These are phyloP conservation scores for Cladosporium colombiae DNA, from an alignment of 2,329 filamentous ascomycete species.

Conservation along the genomic window DNA sequence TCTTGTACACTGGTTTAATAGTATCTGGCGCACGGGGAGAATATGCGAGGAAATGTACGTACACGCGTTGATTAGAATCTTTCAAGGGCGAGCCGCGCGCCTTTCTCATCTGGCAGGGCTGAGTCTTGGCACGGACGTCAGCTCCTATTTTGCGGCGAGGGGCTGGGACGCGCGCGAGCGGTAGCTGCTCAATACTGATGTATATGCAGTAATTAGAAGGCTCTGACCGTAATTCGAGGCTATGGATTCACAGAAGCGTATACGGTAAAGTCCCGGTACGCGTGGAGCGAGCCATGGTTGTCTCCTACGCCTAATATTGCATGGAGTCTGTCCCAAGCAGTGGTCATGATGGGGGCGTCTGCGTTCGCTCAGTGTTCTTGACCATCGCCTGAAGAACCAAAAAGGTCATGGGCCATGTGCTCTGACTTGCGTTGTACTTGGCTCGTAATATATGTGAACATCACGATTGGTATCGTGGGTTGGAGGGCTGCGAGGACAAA, in stretches of 20 bases:
- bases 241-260: not conserved
- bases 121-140: slow-evolving; percentile 10
- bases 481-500: not conserved
- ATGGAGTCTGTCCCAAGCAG: not conserved
- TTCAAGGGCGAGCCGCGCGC: not conserved
- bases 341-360: not conserved
- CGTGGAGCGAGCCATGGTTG: not conserved
- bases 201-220: not conserved
- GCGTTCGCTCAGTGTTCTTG: too few species aligned
- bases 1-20: not conserved
- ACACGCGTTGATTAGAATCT: not conserved
- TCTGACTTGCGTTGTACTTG: not conserved
- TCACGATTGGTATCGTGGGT: not conserved
- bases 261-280: not conserved
- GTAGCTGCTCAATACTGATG: not conserved
- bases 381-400: too few species aligned
- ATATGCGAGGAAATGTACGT: not conserved
- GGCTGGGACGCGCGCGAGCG: not conserved
- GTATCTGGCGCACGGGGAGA: not conserved
- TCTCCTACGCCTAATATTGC: not conserved
- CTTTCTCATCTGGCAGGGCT: not conserved
- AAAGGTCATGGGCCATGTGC: too few species aligned
- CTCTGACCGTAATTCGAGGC: not conserved
- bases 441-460: not conserved
- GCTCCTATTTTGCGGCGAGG: not conserved